Evolutionary conservation across 257 asterid species (phyloP), one percentile per base, ranked within the genome.

Genomic region (Solanum piurae): DNA sequence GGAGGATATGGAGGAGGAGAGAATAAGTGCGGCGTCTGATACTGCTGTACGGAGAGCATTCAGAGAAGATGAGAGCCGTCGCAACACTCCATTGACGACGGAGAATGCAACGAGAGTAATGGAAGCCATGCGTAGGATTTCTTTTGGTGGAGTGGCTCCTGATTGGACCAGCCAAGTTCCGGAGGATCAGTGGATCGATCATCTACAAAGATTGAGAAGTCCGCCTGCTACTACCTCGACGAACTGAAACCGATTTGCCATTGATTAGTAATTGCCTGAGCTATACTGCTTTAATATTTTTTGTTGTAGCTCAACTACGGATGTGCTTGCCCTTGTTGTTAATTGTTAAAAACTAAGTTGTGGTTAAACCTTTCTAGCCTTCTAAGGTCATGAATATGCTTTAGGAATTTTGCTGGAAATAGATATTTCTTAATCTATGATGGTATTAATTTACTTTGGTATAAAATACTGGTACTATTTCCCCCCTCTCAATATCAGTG

Each of bases 61-160:
- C 86, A 90, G 92, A 80, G 98, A 94, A 79, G 99, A 95, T 87
- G 96, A 93, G 91, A 89, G 89, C 91, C 97, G 99, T 60, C 98
- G 98, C 83, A 90, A 55, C 86, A 95, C 95, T 80, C 98, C 98
- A 2, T 77, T 96, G 91, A 60, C 99, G 86, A 89, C 93, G 82
- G 99, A 94, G 89, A 93, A 89, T 87, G 89, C 98, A 49, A 92
- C 83, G 69, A 92, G 98, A 88, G 98, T 95, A 86, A 91, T 92
- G 93, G 98, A 93, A 86, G 98, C 97, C 44, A 95, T 95, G 98
- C 94, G 97, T 3, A 91, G 90, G 71, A 84, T 95, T 86, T 94
- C 97, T 29, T 93, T 95, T 46, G 94, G 91, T 58, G 98, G 98
- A 60, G 84, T 83, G 29, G 88, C 94, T 40, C 98, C 99, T 13